These are phyloP conservation scores for Pseudocercospora fuligena DNA, from an alignment of 2,329 filamentous ascomycete species.

Conservation along the genomic window DNA sequence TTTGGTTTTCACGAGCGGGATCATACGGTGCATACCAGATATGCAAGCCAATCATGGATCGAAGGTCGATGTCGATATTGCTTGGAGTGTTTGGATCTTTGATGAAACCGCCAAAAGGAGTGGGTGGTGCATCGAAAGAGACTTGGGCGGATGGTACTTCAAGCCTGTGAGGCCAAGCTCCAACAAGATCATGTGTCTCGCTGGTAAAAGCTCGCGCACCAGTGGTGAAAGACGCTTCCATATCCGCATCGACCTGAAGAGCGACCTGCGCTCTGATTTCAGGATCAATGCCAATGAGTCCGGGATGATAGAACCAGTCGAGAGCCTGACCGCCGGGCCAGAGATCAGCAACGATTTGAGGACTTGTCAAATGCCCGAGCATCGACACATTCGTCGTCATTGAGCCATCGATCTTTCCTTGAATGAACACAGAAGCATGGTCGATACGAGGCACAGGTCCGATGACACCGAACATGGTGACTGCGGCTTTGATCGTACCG, in stretches of 20 bases:
- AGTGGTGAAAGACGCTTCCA: slow-evolving; percentile 3
- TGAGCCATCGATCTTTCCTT: background rate
- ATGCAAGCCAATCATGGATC: too few species aligned
- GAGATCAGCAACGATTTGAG: background rate
- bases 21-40: too few species aligned
- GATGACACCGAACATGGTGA: background rate
- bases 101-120: too few species aligned
- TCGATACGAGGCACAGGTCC: background rate
- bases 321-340: background rate
- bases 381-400: slow-evolving; percentile 1
- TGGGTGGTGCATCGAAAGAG: too few species aligned
- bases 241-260: background rate
- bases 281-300: background rate
- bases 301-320: background rate
- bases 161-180: too few species aligned
- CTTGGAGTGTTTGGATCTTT: too few species aligned
- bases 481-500: background rate
- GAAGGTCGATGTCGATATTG: too few species aligned
- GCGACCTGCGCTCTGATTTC: background rate
- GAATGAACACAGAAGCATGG: background rate
- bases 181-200: background rate
- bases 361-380: background rate
- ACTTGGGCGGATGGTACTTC: too few species aligned
- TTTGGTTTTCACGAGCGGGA: too few species aligned
- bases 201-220: background rate